Evolutionary conservation across 768 basidiomycete genomes (phyloP), one percentile per base, ranked within the genome.

Genomic region (Termitomyces sp.): DNA sequence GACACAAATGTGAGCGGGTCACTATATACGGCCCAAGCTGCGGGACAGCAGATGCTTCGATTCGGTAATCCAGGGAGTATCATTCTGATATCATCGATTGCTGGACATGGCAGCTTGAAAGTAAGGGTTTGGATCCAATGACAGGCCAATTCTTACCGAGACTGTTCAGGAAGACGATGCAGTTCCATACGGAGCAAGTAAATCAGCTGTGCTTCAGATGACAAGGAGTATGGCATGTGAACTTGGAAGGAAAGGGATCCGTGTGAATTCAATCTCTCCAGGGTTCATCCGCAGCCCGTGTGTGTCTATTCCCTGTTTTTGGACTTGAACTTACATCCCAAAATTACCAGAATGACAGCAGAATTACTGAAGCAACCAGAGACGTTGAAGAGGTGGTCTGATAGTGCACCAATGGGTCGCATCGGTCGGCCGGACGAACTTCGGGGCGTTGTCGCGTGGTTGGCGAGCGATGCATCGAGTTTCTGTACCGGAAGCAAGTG

Each of bases 401-500:
- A 70, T 42, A 57, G 81, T 69, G 88, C 87, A 65, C 90, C 89
- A 1, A 70, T 90, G 59, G 85, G 84, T 1, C 78, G 90, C 7
- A 77, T 91, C n/a, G 89, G 89, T 4, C 74, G 86, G 15, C 79
- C 84, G 0, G 87, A 91, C 64, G 89, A 91, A 68, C 67, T 91
- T 65, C 77, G 89, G 3, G 89, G 90, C 1, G 87, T 88, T 0
- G 76, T 81, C 44, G 71, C 80, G 0, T 91, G 89, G 89, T 72
- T 91, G 9, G 85, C 88, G 24, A 83, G 83, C 62, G 87, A 89
- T 59, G 88, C 89, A 49, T 87, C 86, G 7, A 87, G 81, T 41
- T 91, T 86, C 68, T 89, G 87, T 67, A 91, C 89, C 0, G 88
- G 88, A 2, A 89, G 87, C 85, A 87, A 90, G 88, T 90, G 64